Base-by-base conservation (phyloP, 306 rosid genomes). In the Delonix regia region DNA sequence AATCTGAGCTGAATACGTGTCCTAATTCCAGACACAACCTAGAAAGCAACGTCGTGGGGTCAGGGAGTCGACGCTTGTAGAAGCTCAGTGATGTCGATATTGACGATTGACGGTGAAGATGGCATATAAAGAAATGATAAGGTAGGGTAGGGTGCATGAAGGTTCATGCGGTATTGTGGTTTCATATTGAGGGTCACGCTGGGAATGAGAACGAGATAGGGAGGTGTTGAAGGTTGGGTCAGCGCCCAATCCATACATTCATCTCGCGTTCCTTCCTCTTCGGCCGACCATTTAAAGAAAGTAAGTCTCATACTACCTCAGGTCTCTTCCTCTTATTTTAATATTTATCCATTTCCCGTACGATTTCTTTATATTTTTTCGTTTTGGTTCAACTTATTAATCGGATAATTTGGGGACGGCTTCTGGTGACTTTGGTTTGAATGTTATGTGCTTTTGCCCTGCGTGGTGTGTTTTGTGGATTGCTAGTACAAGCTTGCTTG, bases 281-380 rank as follows among this genome's bases (percentile, higher is more conserved):
- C 81, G 80, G 81, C 83, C 81, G 83, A 65, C 83, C 86, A 73
- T 79, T 33, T 71, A 36, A 42, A 6, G 28, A 33, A 38, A 65
- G 81, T 47, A 38, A 65, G 81, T 47, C 76, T 55, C 79, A 79
- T 75, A 39, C 27, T 45, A 45, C 18, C 28, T 7, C 44, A 3
- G 39, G 10, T 72, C 52, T 63, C 38, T 16, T 36, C 72, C 39
- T 41, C 15, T 39, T 3, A 48, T 12, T 77, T 16, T 6, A 5
- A 19, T 71, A 69, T 48, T 51, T 14, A 18, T 33, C 1, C 45
- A n/a, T 36, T 15, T 25, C 22, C 30, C 47, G 30, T 47, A 3
- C 74, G 24, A 27, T 81, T 19, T 25, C 62, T 25, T 4, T 16
- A 6, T 47, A 6, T 4, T 63, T 25, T 55, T 53, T 62, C 9